These are phyloP conservation scores for Rhizoclosmatium sp. DNA, from an alignment of 192 early-diverging fungal species.

Conservation along the genomic window DNA sequence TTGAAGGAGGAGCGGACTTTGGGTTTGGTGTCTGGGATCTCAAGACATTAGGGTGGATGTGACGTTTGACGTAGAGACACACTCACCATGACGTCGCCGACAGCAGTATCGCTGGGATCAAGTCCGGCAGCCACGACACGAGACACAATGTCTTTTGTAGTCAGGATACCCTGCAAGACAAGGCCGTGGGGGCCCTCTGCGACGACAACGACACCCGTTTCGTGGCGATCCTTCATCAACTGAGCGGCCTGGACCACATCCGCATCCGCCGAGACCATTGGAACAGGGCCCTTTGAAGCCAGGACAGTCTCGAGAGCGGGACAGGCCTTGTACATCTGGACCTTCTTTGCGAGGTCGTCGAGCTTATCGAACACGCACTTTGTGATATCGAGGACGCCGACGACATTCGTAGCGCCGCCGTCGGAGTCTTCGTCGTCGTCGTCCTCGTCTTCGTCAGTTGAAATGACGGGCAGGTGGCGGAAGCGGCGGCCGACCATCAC, in stretches of 20 bases:
- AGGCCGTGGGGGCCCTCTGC: slow-evolving; percentile 25
- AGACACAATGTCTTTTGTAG: slow-evolving; percentile 61
- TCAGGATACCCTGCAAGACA: slow-evolving; percentile 57
- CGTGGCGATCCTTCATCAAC: slow-evolving; percentile 48
- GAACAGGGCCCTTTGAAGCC: slow-evolving; percentile 37
- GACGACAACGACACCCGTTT: slow-evolving; percentile 56
- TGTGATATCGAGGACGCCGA: slow-evolving; percentile 63
- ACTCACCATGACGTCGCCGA: slow-evolving; percentile 90
- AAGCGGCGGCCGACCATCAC: slow-evolving; percentile 59
- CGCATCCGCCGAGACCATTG: slow-evolving; percentile 45
- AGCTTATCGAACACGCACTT: slow-evolving; percentile 63
- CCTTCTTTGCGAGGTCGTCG: slow-evolving; percentile 56
- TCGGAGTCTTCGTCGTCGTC: slow-evolving; percentile 35
- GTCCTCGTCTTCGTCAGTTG: slow-evolving; percentile 42
- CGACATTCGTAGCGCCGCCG: slow-evolving; percentile 46
- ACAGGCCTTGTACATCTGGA: slow-evolving; percentile 69
- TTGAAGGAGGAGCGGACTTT: slow-evolving; percentile 47
- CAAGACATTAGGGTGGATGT: background rate
- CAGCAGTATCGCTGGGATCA: slow-evolving; percentile 87
- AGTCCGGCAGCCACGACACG: slow-evolving; percentile 64
- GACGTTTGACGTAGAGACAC: background rate
- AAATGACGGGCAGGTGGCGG: slow-evolving; percentile 62
- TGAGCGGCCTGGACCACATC: slow-evolving; percentile 55
- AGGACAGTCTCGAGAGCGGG: slow-evolving; percentile 64
- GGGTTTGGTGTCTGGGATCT: slow-evolving; percentile 56